Evolutionary conservation across 139 green algal species (phyloP), one percentile per base, ranked within the genome.

Genomic region (Closterium sp.): DNA sequence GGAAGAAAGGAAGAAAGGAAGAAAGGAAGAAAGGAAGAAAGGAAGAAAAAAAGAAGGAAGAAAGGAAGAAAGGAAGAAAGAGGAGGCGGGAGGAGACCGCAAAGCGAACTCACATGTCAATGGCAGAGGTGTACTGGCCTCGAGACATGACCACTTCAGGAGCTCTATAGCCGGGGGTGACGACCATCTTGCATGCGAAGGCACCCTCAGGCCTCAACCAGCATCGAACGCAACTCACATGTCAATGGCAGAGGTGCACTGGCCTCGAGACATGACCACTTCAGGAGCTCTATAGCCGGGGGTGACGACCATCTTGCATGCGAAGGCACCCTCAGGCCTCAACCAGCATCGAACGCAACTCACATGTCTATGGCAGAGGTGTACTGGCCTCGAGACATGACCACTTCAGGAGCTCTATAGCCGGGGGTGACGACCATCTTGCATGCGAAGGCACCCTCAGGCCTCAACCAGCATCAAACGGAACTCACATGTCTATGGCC

Each of bases 61-160:
- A n/a, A n/a, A n/a, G n/a, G n/a, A n/a, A n/a, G n/a, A n/a, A n/a
- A n/a, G n/a, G n/a, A n/a, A n/a, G n/a, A n/a, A n/a, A n/a, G n/a
- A n/a, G n/a, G n/a, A n/a, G n/a, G n/a, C n/a, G n/a, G n/a, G n/a
- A n/a, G n/a, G n/a, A n/a, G n/a, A n/a, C n/a, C n/a, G n/a, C n/a
- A n/a, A n/a, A n/a, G 1, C 31, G 10, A 1, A 88, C 89, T 86
- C 85, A 94, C 89, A 94, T 94, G 92, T 94, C 92, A 34, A 94
- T 94, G 4, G 92, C 92, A 3, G 89, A 93, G 0, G 89, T 94
- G 92, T 94, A 94, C 93, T 85, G 28, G 93, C 92, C 90, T 95
- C 92, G 11, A 90, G 92, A 29, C 89, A 90, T n/a, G n/a, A n/a
- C n/a, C n/a, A n/a, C n/a, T n/a, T n/a, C n/a, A n/a, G n/a, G n/a